Evolutionary conservation across 2,329 filamentous ascomycete genomes (phyloP).

Genomic region (Venturia carpophila): DNA sequence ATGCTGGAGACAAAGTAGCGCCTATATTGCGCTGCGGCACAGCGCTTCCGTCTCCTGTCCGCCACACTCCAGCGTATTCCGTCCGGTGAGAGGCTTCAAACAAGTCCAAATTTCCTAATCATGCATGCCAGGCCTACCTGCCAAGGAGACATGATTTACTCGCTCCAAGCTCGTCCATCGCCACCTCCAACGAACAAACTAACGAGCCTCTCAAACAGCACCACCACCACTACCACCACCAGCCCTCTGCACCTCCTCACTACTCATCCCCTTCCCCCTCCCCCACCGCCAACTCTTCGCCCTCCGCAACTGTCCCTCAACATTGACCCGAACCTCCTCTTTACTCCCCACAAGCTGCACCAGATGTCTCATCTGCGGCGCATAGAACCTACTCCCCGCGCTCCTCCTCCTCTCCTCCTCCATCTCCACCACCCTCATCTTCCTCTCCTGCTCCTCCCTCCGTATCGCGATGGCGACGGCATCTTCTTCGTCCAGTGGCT

Average conservation of each 20-base stretch:
- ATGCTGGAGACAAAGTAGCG: not conserved
- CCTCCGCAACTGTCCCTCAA: not conserved
- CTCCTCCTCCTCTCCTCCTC: not conserved
- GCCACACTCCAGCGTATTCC: not conserved
- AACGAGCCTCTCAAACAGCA: not conserved
- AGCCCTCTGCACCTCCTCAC: not conserved
- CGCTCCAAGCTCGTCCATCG: not conserved
- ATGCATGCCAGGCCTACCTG: no score
- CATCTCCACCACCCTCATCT: not conserved
- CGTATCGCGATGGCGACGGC: constrained; percentile 14
- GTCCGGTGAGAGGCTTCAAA: not conserved
- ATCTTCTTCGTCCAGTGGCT: not conserved
- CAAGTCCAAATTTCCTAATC: not conserved
- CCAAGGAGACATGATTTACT: not conserved
- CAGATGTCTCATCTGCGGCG: constrained; percentile 14
- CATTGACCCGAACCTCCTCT: constrained; percentile 12
- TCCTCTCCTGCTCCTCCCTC: constrained; percentile 11
- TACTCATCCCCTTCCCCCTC: constrained; percentile 11
- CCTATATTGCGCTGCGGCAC: not conserved
- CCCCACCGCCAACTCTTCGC: constrained; percentile 7
- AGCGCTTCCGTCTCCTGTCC: not conserved
- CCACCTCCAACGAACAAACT: not conserved
- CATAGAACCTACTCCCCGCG: constrained; percentile 11
- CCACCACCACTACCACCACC: not conserved
- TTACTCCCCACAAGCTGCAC: constrained; percentile 15